Evolutionary conservation across 208 protist genomes (phyloP), one percentile per base, ranked within the genome.

Genomic region (Leishmania amazonensis): DNA sequence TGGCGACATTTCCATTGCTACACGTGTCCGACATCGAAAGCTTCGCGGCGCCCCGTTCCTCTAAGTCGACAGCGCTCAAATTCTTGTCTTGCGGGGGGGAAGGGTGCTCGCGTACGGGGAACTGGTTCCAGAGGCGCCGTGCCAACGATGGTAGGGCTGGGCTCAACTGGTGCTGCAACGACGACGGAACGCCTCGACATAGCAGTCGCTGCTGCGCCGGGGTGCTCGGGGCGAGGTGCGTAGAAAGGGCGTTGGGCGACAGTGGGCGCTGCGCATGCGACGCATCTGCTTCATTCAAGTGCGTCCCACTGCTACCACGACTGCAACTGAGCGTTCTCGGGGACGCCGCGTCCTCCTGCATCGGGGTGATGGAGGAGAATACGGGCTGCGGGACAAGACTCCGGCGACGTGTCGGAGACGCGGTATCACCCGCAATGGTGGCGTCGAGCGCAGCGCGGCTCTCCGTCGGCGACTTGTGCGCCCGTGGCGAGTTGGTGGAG

Each of bases 81-180:
- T 17, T 19, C 73, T 76, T 76, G 49, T 64, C n/a, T 35, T n/a
- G 73, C 28, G 1, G n/a, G 1, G 73, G 73, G 31, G n/a, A 76
- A 21, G 54, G 35, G 57, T 35, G 57, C 57, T 67, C 54, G 35
- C 40, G 75, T 31, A 31, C 54, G 3, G 57, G 40, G 53, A 65
- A n/a, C 51, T 78, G 51, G 38, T 35, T 78, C 75, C 75, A 49
- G 53, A 78, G 49, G 3, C 75, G 75, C 17, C 57, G 75, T 21
- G 75, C 17, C 15, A 77, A 28, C 35, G 51, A 65, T 15, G 74
- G 53, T 0, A 77, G 53, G 31, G 74, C 31, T 35, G 47, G 74
- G 54, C 17, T 77, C 35, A 45, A 38, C 54, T 58, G 74, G 54
- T 21, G 51, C 70, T 75, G 47, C 40, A 31, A 24, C 45, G 71